Conservation (phyloP, 2,329 filamentous ascomycete species). For the Aspergillus sp. region DNA sequence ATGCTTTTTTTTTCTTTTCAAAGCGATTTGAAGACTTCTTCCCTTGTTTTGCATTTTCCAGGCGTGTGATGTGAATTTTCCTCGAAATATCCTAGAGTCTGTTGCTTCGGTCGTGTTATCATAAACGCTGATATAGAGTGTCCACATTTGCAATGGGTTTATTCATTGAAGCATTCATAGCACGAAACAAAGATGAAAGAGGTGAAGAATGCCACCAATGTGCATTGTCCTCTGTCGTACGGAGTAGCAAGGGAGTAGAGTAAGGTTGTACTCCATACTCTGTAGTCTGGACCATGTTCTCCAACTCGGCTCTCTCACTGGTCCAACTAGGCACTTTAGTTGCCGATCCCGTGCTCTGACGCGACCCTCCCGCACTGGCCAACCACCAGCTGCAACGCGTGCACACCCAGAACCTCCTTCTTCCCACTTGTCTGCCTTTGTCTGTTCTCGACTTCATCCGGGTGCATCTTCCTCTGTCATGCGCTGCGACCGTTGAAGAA, state of each 20-base stretch:
- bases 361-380: constrained; percentile 12
- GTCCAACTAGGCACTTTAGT: neutral
- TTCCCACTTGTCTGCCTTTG: constrained; percentile 18
- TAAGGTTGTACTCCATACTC: neutral
- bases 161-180: too few relatives aligned
- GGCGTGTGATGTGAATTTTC: too few relatives aligned
- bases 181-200: too few relatives aligned
- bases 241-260: neutral
- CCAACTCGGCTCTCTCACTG: neutral
- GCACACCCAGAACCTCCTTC: constrained; percentile 21
- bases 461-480: constrained; percentile 1
- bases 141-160: neutral
- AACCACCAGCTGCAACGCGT: constrained; percentile 18
- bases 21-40: too few relatives aligned
- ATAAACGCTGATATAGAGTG: too few relatives aligned
- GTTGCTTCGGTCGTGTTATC: too few relatives aligned
- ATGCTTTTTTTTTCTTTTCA: too few relatives aligned
- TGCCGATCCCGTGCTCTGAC: constrained; percentile 14
- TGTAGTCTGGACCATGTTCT: neutral
- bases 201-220: too few relatives aligned
- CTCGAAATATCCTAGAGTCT: too few relatives aligned
- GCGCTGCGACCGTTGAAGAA: constrained; percentile 8
- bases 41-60: too few relatives aligned
- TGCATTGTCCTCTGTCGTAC: too few relatives aligned
- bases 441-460: constrained; percentile 8